Percentiles rank a stretch among this genome's conserved stretches.
Evolutionary conservation across 345 rosid species (phyloP).

Genomic region (Populus simonii): DNA sequence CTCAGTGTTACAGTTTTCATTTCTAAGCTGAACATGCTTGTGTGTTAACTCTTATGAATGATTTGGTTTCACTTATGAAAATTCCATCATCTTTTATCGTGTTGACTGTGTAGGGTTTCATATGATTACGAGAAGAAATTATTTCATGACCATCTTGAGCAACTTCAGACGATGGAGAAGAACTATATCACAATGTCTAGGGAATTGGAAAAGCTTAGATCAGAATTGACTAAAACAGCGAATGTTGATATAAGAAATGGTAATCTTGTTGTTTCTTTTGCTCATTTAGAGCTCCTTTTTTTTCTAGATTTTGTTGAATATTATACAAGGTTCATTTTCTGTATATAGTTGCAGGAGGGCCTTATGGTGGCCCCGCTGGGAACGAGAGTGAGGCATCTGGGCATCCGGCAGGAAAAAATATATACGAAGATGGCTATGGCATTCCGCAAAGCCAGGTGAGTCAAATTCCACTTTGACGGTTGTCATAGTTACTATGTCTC

Average conservation of each 20-base stretch:
- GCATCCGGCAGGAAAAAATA: constrained; percentile 44
- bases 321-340: constrained; percentile 11
- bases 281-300: constrained; percentile 4
- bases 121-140: constrained; percentile 84
- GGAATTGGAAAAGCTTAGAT: constrained; percentile 92
- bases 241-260: constrained; percentile 62
- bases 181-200: constrained; percentile 77
- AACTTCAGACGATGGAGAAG: constrained; percentile 90
- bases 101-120: constrained; percentile 57
- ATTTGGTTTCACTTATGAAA: background rate
- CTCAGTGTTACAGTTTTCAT: too few species aligned
- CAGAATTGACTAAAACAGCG: constrained; percentile 59
- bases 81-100: background rate
- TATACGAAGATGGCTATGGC: constrained; percentile 53
- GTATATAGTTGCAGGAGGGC: constrained; percentile 46
- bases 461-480: constrained; percentile 9
- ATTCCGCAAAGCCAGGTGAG: constrained; percentile 56
- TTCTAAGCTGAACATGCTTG: too few species aligned
- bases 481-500: background rate
- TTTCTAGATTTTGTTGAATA: background rate
- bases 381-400: constrained; percentile 54
- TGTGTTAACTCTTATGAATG: background rate
- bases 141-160: constrained; percentile 86
- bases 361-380: constrained; percentile 49
- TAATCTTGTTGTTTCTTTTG: constrained; percentile 17